Conservation (phyloP, 257 asterid species). For the Knoxia roxburghii region DNA sequence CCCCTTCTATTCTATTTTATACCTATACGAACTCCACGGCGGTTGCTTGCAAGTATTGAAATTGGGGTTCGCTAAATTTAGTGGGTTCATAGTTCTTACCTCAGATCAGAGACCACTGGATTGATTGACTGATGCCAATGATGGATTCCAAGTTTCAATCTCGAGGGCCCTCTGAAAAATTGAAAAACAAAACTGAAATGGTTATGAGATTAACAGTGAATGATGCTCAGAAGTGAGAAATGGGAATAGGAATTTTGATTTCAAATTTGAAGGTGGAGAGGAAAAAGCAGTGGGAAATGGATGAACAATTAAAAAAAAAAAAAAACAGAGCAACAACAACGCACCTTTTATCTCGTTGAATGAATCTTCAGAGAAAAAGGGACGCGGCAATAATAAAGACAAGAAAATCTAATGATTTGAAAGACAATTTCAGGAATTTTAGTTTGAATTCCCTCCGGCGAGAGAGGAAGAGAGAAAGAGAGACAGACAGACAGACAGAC, state of each 20-base stretch:
- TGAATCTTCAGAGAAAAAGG: constrained; percentile 10
- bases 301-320: not conserved
- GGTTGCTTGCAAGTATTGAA: not conserved
- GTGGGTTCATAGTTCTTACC: constrained; percentile 8
- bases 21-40: not conserved
- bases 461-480: constrained; percentile 8
- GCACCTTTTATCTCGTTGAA: constrained; percentile 1
- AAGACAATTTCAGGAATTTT: not conserved
- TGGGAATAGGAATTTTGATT: not conserved
- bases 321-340: not conserved
- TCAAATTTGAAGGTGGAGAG: not conserved
- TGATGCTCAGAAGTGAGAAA: not conserved
- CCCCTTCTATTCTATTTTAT: not conserved
- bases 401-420: constrained; percentile 22
- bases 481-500: constrained; percentile 5
- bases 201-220: too few species aligned
- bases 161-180: not conserved
- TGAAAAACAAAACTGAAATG: too few species aligned
- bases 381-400: constrained; percentile 12
- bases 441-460: not conserved
- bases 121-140: too few species aligned
- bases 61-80: too few species aligned
- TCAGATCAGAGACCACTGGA: not conserved
- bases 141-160: not conserved
- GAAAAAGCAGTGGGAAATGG: not conserved